Evolutionary conservation across 2,329 filamentous ascomycete genomes (phyloP), one percentile per base, ranked within the genome.

Genomic region (Ceratocystis albifundus): DNA sequence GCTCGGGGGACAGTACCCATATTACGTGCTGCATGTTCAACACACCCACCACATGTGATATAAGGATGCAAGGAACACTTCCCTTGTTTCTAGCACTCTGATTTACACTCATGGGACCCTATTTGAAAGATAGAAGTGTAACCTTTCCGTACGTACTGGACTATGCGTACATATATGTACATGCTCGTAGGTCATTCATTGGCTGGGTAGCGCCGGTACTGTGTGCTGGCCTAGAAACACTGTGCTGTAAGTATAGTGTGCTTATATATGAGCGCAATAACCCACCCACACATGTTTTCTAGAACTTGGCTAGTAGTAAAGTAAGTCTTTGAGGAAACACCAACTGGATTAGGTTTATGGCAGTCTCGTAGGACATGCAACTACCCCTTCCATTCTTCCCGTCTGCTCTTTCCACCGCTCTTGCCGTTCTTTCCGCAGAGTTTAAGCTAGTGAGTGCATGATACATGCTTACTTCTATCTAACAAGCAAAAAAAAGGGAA

Each of bases 11-110:
- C 36, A 41, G 36, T 15, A 15, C 4, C 36, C 36, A 41, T 41
- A 15, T 12, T 41, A 15, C 36, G 36, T 41, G 8, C 36, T 15
- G 36, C 36, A 15, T 41, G 36, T 41, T 41, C 36, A 41, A 15
- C 36, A 10, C 36, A 15, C 10, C 4, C 36, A 41, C 10, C 36
- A 41, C 36, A 41, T 41, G 36, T 41, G 36, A 41, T 41, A 12
- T 15, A 41, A 41, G 28, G 55, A 59, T 59, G 55, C 55, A 59
- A 59, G 55, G 61, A 62, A 62, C 61, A 62, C 20, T 62, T 28
- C 6, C 20, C 32, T 59, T 20, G 55, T 59, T 59, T 59, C 55
- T 59, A 59, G 55, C 55, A 15, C 30, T 22, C 30, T n/a, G 55
- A 36, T 59, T 30, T 59, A 30, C 55, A 30, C 55, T 59, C 20